Evolutionary conservation across 164 flowering plant species (phyloP), one percentile per base, ranked within the genome.

Genomic region (Vitis rotundifolia): DNA sequence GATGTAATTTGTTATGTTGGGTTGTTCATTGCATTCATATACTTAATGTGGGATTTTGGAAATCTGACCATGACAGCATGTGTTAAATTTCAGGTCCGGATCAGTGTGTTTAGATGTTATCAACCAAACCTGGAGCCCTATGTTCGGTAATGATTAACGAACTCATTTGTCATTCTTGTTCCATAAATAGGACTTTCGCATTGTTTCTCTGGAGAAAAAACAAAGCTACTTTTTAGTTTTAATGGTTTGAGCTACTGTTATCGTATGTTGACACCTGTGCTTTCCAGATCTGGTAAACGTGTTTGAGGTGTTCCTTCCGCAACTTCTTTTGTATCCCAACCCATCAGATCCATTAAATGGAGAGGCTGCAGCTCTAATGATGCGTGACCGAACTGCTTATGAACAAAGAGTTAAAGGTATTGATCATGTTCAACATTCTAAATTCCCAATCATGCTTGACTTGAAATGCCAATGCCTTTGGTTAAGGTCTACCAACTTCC

Each of bases 121-220:
- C 78, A 94, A 92, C 75, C 97, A 94, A 79, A 89, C 97, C 2
- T 94, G 98, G 98, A 94, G 97, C 79, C 98, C 98, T 48, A 94
- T 94, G 97, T 94, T 94, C 71, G 98, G 98, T 94, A 86, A 78
- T 10, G 37, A 28, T 44, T 15, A 4, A 49, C 26, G 26, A 48
- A n/a, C 15, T 1, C 18, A 55, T 44, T 49, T 49, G 9, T 11
- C 10, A 44, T 10, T 54, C 55, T 12, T 37, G 29, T 31, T 61
- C 50, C 49, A 49, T 44, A 8, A 12, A 15, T 59, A 48, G 12
- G 19, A 44, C 31, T 63, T 28, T 4, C 48, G 5, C 26, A 22
- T 22, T 0, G 0, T 22, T n/a, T 4, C 12, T 53, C 66, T 66
- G 56, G 28, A 53, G 57, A 51, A 15, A 53, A 8, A 10, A 48